These are phyloP conservation scores for Toxoplasma gondii DNA, from an alignment of 169 alveolate species.

Conservation along the genomic window DNA sequence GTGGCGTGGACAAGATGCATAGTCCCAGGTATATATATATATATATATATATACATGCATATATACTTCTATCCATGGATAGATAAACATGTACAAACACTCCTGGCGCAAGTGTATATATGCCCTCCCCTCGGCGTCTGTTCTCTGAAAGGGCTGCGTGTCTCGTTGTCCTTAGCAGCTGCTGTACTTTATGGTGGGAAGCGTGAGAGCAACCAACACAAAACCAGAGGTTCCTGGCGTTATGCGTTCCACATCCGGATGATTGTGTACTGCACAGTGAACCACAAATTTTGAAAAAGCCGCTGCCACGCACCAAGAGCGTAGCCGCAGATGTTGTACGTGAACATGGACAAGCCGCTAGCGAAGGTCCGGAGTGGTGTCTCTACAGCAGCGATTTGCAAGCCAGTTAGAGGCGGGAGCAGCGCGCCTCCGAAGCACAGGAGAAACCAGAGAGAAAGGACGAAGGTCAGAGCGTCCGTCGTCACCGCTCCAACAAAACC, in stretches of 20 bases:
- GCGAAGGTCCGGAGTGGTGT: constrained; percentile 62
- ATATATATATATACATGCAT: too few species aligned
- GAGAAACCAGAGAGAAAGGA: constrained; percentile 54
- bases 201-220: too few species aligned
- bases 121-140: too few species aligned
- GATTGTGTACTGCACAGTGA: neutral
- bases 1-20: too few species aligned
- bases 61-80: too few species aligned
- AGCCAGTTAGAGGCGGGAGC: constrained; percentile 64
- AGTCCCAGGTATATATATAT: neutral
- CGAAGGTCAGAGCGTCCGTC: constrained; percentile 18
- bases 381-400: constrained; percentile 57
- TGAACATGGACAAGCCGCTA: constrained; percentile 66
- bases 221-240: too few species aligned
- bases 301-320: constrained; percentile 36
- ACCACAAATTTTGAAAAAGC: neutral
- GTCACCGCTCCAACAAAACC: constrained; percentile 54
- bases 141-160: too few species aligned
- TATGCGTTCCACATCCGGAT: too few species aligned
- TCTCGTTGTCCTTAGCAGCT: too few species aligned
- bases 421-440: constrained; percentile 66
- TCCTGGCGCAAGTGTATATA: too few species aligned
- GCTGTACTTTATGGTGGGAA: too few species aligned
- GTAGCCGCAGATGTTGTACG: constrained; percentile 64
- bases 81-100: too few species aligned